Percentiles rank a stretch among this genome's conserved stretches.
phyloP scores from a whole-genome alignment of 257 asterid genomes.

The Nicotiana attenuata region DNA sequence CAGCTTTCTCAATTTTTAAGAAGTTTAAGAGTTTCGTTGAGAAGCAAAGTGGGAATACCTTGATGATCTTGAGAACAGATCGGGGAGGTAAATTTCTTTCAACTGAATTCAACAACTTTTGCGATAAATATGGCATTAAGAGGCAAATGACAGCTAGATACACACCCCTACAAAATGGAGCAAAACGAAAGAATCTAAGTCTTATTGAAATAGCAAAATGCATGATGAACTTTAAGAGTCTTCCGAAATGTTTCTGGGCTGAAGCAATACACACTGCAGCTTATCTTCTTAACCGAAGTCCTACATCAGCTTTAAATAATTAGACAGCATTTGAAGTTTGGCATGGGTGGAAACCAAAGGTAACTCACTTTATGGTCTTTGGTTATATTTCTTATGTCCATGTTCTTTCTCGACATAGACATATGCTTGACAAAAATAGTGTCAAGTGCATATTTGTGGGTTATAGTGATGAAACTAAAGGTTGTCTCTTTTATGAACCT shows the following conservation, averaged over 20 bases:
- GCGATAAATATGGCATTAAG: background rate
- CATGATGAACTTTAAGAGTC: background rate
- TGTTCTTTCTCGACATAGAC: background rate
- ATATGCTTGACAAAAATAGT: background rate
- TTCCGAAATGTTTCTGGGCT: background rate
- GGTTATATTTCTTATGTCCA: background rate
- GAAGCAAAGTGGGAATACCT: background rate
- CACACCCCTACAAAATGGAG: background rate
- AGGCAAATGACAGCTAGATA: background rate
- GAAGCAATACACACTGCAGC: background rate
- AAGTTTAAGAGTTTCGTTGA: background rate
- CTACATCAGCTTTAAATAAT: background rate
- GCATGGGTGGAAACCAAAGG: background rate
- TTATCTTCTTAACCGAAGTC: background rate
- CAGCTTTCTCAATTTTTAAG: background rate
- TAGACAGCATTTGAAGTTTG: background rate
- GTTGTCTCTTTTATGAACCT: background rate
- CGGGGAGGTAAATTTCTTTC: background rate
- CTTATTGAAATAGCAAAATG: background rate
- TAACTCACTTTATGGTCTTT: background rate
- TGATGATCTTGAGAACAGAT: background rate
- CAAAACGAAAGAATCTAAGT: background rate
- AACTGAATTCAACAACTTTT: background rate
- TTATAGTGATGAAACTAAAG: background rate
- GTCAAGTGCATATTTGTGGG: slow-evolving; percentile 4